These are phyloP conservation scores for Metahyphopichia silvanorum DNA, from an alignment of 805 yeast species.

Conservation along the genomic window DNA sequence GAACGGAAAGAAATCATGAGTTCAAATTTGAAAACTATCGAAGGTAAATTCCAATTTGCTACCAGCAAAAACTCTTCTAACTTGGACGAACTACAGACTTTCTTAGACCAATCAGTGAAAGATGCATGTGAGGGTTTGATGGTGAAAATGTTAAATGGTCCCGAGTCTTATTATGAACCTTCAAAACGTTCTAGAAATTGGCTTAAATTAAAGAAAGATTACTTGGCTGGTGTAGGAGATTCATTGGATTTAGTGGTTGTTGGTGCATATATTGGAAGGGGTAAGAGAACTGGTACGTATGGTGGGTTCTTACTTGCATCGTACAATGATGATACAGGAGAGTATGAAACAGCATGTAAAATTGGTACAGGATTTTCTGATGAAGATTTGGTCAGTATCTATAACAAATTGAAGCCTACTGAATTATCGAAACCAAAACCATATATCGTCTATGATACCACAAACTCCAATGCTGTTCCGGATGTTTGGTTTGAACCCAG, in stretches of 20 bases:
- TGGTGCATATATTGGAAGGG: slow-evolving; percentile 92
- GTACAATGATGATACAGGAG: slow-evolving; percentile 87
- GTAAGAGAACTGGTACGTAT: slow-evolving; percentile 91
- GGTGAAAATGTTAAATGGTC: slow-evolving; percentile 85
- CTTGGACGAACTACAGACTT: slow-evolving; percentile 71
- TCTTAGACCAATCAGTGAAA: slow-evolving; percentile 84
- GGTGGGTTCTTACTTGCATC: slow-evolving; percentile 94
- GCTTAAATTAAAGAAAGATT: slow-evolving; percentile 94
- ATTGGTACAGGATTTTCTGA: slow-evolving; percentile 97
- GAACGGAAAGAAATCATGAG: slow-evolving; percentile 66
- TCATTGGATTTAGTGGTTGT: slow-evolving; percentile 89
- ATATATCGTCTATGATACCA: slow-evolving; percentile 61
- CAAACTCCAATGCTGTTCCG: slow-evolving; percentile 65
- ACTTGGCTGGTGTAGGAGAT: slow-evolving; percentile 93
- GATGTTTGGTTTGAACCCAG: slow-evolving; percentile 96
- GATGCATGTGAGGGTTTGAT: slow-evolving; percentile 94
- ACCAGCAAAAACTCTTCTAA: slow-evolving; percentile 67
- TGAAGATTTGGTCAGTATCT: slow-evolving; percentile 60
- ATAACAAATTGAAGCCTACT: slow-evolving; percentile 62
- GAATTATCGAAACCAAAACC: slow-evolving; percentile 64
- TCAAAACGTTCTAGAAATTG: slow-evolving; percentile 93
- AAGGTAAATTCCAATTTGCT: slow-evolving; percentile 83
- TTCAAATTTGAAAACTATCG: slow-evolving; percentile 54
- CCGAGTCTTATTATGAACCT: slow-evolving; percentile 85
- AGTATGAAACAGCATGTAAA: slow-evolving; percentile 91